Conservation (phyloP, 2,329 filamentous ascomycete genomes). For the Xylariaceae sp. region DNA sequence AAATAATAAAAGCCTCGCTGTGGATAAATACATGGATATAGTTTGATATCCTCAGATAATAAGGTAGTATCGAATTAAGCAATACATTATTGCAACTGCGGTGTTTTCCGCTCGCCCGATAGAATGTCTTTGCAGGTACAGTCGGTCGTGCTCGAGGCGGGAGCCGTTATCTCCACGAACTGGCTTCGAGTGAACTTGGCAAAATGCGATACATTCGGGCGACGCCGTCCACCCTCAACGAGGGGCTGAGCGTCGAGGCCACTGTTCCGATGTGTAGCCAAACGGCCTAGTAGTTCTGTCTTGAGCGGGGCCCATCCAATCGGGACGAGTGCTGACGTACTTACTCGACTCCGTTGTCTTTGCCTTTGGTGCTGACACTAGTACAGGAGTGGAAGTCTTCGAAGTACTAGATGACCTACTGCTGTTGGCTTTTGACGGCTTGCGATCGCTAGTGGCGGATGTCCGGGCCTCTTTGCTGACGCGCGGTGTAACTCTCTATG, state of each 20-base stretch:
- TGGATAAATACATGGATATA: neutral
- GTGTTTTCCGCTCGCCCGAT: neutral
- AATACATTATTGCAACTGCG: neutral
- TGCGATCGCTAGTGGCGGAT: constrained; percentile 15
- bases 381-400: constrained; percentile 17
- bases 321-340: constrained; percentile 19
- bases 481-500: constrained; percentile 19
- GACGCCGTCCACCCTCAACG: constrained; percentile 14
- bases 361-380: constrained; percentile 13
- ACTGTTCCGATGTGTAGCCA: constrained; percentile 36
- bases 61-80: neutral
- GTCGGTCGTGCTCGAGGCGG: neutral
- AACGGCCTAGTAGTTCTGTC: constrained; percentile 30
- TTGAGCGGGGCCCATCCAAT: constrained; percentile 8
- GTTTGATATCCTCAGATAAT: neutral
- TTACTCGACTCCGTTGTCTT: constrained; percentile 28
- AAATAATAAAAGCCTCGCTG: neutral
- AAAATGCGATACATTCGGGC: neutral
- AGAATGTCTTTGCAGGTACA: neutral
- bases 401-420: constrained; percentile 19
- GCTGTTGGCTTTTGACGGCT: constrained; percentile 8
- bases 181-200: constrained; percentile 13
- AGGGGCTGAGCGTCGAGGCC: constrained; percentile 38
- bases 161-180: constrained; percentile 12
- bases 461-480: constrained; percentile 17